Evolutionary conservation across 2,329 filamentous ascomycete species (phyloP).

Genomic region (Ascochyta viciae-villosae): DNA sequence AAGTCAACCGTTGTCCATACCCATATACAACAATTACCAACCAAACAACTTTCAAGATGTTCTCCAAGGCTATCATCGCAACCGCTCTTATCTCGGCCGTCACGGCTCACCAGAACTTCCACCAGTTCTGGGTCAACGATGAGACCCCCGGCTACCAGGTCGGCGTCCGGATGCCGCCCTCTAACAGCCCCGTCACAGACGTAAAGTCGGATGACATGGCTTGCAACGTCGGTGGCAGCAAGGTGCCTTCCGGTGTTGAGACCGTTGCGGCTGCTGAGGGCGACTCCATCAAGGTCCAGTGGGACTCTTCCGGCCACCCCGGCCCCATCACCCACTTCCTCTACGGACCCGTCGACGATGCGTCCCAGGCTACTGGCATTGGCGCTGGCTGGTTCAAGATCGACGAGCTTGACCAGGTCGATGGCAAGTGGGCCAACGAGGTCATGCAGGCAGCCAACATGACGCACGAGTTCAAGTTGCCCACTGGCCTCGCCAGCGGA

Average conservation of each 20-base stretch:
- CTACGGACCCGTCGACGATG: constrained; percentile 63
- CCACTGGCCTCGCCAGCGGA: constrained; percentile 50
- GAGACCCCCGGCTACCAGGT: constrained; percentile 39
- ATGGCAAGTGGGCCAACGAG: constrained; percentile 44
- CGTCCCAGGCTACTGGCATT: constrained; percentile 36
- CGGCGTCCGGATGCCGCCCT: constrained; percentile 46
- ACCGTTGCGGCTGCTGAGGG: constrained; percentile 38
- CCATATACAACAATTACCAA: constrained; percentile 17
- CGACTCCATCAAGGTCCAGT: constrained; percentile 44
- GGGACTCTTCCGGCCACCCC: constrained; percentile 43
- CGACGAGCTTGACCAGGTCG: constrained; percentile 37
- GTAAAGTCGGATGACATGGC: constrained; percentile 42
- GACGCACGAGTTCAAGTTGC: constrained; percentile 47
- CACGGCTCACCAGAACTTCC: constrained; percentile 44
- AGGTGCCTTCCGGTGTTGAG: constrained; percentile 37
- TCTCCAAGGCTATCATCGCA: constrained; percentile 38
- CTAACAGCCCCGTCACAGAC: constrained; percentile 44
- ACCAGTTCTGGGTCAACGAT: constrained; percentile 43
- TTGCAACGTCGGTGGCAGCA: constrained; percentile 43
- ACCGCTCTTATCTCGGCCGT: constrained; percentile 35
- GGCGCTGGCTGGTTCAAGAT: constrained; percentile 50
- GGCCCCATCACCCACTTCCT: constrained; percentile 47
- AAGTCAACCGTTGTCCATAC: constrained; percentile 15
- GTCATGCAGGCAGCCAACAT: constrained; percentile 50
- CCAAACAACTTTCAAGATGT: constrained; percentile 33